A percentile compares a stretch with the other conserved stretches of the same genome.
These are phyloP conservation scores for Pseudevernia furfuracea DNA, from an alignment of 495 filamentous ascomycete species.

Conservation along the genomic window DNA sequence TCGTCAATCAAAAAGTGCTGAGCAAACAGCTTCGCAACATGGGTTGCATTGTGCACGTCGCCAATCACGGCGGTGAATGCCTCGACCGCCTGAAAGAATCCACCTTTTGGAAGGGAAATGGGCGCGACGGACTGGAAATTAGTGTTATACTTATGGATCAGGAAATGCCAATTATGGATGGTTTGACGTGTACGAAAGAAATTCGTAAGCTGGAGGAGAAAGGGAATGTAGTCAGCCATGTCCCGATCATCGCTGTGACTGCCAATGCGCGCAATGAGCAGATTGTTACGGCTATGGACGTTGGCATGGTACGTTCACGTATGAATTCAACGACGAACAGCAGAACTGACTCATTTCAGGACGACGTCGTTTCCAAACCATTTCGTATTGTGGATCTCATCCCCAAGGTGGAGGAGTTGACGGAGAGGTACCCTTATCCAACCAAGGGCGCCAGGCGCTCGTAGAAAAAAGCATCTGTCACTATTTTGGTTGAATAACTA, in stretches of 20 bases:
- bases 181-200: slow-evolving; percentile 56
- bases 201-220: slow-evolving; percentile 56
- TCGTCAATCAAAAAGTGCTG: slow-evolving; percentile 66
- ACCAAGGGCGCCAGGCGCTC: background rate
- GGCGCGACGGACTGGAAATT: slow-evolving; percentile 35
- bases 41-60: slow-evolving; percentile 58
- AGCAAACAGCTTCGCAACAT: slow-evolving; percentile 54
- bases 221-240: slow-evolving; percentile 45
- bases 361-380: slow-evolving; percentile 75
- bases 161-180: slow-evolving; percentile 82
- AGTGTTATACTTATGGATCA: slow-evolving; percentile 74
- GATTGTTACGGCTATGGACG: slow-evolving; percentile 53
- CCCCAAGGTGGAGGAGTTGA: slow-evolving; percentile 47
- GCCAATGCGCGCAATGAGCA: slow-evolving; percentile 67
- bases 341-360: slow-evolving; percentile 37
- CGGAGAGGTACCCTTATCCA: slow-evolving; percentile 8
- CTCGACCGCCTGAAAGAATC: slow-evolving; percentile 46
- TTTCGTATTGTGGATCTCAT: slow-evolving; percentile 66
- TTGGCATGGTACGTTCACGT: slow-evolving; percentile 54
- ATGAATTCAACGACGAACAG: background rate
- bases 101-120: slow-evolving; percentile 22
- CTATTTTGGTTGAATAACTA: background rate
- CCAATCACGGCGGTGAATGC: slow-evolving; percentile 71
- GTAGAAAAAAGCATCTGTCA: background rate
- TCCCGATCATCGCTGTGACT: slow-evolving; percentile 71